phyloP scores from a whole-genome alignment of 1,284 basidiomycete species.

The Moesziomyces parantarcticus region DNA sequence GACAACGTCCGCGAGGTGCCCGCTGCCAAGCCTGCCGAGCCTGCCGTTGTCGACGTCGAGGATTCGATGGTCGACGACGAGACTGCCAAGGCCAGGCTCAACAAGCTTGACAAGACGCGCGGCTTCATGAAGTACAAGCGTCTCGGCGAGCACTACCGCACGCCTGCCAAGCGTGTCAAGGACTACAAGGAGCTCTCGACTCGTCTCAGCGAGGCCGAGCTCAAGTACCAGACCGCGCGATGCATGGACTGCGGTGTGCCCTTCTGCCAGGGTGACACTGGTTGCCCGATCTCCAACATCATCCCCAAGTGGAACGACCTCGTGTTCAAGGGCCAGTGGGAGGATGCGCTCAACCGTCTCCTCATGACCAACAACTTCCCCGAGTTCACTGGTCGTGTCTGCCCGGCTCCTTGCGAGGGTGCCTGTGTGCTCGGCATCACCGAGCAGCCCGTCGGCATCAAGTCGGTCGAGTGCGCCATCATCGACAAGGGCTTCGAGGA shows the following conservation, averaged over 20 bases:
- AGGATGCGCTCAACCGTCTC: slow-evolving; percentile 63
- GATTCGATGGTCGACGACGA: slow-evolving; percentile 66
- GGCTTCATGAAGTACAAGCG: slow-evolving; percentile 68
- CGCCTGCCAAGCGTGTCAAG: slow-evolving; percentile 59
- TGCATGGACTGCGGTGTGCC: slow-evolving; percentile 68
- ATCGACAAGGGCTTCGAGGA: slow-evolving; percentile 65
- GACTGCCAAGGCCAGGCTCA: slow-evolving; percentile 57
- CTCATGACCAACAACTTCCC: slow-evolving; percentile 68
- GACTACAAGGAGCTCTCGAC: slow-evolving; percentile 65
- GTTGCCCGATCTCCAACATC: slow-evolving; percentile 66
- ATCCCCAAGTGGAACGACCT: slow-evolving; percentile 67
- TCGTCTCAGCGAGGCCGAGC: slow-evolving; percentile 63
- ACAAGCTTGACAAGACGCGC: slow-evolving; percentile 65
- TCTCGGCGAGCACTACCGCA: slow-evolving; percentile 64
- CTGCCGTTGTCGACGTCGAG: slow-evolving; percentile 61
- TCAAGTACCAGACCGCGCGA: slow-evolving; percentile 66
- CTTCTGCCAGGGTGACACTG: slow-evolving; percentile 66
- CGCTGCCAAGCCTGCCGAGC: slow-evolving; percentile 57
- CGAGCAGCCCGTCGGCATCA: slow-evolving; percentile 65
- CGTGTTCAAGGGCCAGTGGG: slow-evolving; percentile 66
- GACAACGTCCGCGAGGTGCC: slow-evolving; percentile 39
- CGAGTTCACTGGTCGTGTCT: slow-evolving; percentile 65
- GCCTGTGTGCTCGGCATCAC: slow-evolving; percentile 65
- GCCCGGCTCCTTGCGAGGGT: slow-evolving; percentile 66
- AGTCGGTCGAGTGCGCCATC: slow-evolving; percentile 65